Evolutionary conservation across 2,329 filamentous ascomycete species (phyloP).

Genomic region (Cytospora schulzeri): DNA sequence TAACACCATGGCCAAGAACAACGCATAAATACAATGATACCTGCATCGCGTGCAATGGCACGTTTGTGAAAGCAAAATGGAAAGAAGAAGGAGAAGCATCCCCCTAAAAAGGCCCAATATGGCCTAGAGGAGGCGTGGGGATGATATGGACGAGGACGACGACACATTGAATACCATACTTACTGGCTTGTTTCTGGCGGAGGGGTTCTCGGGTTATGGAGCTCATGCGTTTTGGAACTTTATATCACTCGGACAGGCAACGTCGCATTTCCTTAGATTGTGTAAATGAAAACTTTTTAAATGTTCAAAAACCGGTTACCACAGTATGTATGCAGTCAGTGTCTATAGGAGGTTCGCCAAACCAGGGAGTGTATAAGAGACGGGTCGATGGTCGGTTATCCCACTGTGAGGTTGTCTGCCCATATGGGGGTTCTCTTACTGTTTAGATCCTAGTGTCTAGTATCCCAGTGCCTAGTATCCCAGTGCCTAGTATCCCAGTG

Average conservation of each 20-base stretch:
- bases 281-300: constrained; percentile 41
- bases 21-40: constrained; percentile 33
- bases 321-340: constrained; percentile 11
- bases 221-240: constrained; percentile 31
- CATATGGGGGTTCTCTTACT: no score
- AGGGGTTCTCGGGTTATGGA: constrained; percentile 20
- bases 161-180: constrained; percentile 30
- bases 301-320: constrained; percentile 21
- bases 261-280: constrained; percentile 35
- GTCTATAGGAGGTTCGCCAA: no score
- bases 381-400: no score
- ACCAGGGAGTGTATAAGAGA: background rate
- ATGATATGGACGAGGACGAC: constrained; percentile 37
- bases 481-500: no score
- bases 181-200: constrained; percentile 24
- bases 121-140: constrained; percentile 31
- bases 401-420: no score
- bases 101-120: constrained; percentile 2
- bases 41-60: constrained; percentile 1
- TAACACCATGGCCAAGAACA: constrained; percentile 93
- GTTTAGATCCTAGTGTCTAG: no score
- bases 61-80: constrained; percentile 7
- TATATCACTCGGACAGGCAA: constrained; percentile 24
- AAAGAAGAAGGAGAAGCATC: background rate
- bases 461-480: no score